These are phyloP conservation scores for Mitragyna speciosa DNA, from an alignment of 257 asterid species.

Conservation along the genomic window DNA sequence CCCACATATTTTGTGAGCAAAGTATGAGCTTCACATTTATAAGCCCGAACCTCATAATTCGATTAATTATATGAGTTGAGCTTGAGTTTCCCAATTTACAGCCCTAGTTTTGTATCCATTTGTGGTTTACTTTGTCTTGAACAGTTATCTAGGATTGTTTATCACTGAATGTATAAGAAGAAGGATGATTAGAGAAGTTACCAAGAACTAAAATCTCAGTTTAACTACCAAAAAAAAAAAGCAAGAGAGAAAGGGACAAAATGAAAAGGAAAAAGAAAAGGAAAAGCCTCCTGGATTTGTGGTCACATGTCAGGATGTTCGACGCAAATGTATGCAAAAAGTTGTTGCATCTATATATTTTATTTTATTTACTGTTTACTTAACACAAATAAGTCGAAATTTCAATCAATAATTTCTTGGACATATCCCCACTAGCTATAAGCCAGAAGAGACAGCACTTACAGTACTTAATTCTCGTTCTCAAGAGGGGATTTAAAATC, in stretches of 20 bases:
- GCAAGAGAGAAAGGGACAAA: too few relatives aligned
- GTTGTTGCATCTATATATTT: neutral
- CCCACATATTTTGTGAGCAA: too few relatives aligned
- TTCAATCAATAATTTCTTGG: neutral
- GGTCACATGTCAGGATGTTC: neutral
- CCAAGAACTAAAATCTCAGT: neutral
- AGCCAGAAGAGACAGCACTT: neutral
- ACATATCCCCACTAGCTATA: neutral
- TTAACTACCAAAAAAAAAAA: too few relatives aligned
- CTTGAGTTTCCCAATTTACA: too few relatives aligned
- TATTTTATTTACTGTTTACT: neutral
- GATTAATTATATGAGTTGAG: too few relatives aligned
- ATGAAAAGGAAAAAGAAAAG: neutral
- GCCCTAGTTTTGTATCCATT: neutral
- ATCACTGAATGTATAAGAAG: neutral
- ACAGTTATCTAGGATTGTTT: neutral
- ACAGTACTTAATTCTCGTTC: neutral
- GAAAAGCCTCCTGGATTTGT: neutral
- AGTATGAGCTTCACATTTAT: too few relatives aligned
- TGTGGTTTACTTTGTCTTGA: neutral
- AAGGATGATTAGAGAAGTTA: neutral
- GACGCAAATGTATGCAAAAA: neutral
- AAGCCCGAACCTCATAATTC: too few relatives aligned
- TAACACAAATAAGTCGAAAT: neutral
- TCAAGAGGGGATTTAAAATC: neutral